Evolutionary conservation across 2,329 filamentous ascomycete genomes (phyloP).

Genomic region (Epichloe gansuensis): DNA sequence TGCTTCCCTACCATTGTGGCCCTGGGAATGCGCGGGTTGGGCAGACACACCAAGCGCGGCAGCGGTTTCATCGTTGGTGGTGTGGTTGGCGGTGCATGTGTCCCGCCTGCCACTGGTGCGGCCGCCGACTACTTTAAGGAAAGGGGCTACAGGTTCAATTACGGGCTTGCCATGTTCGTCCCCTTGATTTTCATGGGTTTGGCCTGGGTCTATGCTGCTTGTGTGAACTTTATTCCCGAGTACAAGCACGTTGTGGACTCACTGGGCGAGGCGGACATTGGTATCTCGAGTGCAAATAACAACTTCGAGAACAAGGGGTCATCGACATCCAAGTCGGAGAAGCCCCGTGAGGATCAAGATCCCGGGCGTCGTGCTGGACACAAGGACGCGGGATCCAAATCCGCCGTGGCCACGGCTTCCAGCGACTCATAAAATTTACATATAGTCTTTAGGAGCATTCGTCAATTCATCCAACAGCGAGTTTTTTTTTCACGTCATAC

Average conservation of each 20-base stretch:
- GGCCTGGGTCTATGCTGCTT: slow-evolving; percentile 43
- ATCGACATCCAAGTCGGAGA: background rate
- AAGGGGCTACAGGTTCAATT: slow-evolving; percentile 22
- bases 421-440: background rate
- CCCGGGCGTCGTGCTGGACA: too few species aligned
- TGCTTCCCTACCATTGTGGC: slow-evolving; percentile 75
- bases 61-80: slow-evolving; percentile 57
- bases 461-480: background rate
- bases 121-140: slow-evolving; percentile 45
- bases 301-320: background rate
- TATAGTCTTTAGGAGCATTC: background rate
- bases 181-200: slow-evolving; percentile 47
- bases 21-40: slow-evolving; percentile 62
- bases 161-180: slow-evolving; percentile 53
- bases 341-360: background rate
- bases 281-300: slow-evolving; percentile 10
- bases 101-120: slow-evolving; percentile 59
- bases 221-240: slow-evolving; percentile 53
- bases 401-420: background rate
- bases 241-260: slow-evolving; percentile 54
- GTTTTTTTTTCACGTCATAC: too few species aligned
- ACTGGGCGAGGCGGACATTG: slow-evolving; percentile 34
- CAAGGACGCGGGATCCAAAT: background rate
- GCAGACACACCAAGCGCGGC: slow-evolving; percentile 65
- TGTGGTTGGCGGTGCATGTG: slow-evolving; percentile 60